A percentile compares a stretch with the other conserved stretches of the same genome.
Evolutionary conservation across 2,329 filamentous ascomycete species (phyloP).

Genomic region (Proliferodiscus dingleyae): DNA sequence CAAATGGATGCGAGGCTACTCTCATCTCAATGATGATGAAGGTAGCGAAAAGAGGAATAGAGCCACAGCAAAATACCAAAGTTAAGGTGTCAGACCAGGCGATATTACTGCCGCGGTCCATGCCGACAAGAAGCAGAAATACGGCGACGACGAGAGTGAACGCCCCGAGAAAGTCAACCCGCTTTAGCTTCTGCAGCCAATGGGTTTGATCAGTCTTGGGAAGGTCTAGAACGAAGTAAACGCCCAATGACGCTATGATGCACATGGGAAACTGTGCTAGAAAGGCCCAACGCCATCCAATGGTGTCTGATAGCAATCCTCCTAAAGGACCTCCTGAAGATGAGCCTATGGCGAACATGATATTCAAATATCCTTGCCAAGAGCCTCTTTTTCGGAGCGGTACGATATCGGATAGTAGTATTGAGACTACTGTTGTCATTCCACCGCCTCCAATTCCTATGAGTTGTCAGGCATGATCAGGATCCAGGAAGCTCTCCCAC

Average conservation of each 20-base stretch:
- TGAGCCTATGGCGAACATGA: conserved; percentile 65
- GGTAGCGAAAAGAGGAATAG: conserved; percentile 54
- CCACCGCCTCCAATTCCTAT: conserved; percentile 63
- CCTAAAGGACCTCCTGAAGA: conserved; percentile 65
- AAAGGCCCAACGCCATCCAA: conserved; percentile 78
- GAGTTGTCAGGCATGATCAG: background rate
- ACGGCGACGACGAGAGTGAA: conserved; percentile 55
- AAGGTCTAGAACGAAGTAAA: conserved; percentile 57
- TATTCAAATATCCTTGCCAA: conserved; percentile 70
- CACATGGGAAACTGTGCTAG: conserved; percentile 66
- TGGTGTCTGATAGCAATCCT: conserved; percentile 64
- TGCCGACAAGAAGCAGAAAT: conserved; percentile 42
- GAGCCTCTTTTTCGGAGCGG: conserved; percentile 63
- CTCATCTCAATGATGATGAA: conserved; percentile 67
- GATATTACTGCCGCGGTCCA: conserved; percentile 69
- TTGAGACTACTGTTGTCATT: conserved; percentile 65
- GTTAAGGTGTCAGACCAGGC: conserved; percentile 60
- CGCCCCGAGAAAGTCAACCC: conserved; percentile 71
- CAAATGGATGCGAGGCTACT: conserved; percentile 66
- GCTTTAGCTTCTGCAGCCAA: conserved; percentile 60
- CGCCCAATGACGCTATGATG: conserved; percentile 57
- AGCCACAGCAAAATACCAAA: conserved; percentile 50
- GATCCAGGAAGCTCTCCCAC: background rate
- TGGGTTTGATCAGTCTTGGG: conserved; percentile 53
- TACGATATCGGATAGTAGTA: conserved; percentile 67